Evolutionary conservation across 2,329 filamentous ascomycete species (phyloP), one percentile per base, ranked within the genome.

Genomic region (Fusarium siculi): DNA sequence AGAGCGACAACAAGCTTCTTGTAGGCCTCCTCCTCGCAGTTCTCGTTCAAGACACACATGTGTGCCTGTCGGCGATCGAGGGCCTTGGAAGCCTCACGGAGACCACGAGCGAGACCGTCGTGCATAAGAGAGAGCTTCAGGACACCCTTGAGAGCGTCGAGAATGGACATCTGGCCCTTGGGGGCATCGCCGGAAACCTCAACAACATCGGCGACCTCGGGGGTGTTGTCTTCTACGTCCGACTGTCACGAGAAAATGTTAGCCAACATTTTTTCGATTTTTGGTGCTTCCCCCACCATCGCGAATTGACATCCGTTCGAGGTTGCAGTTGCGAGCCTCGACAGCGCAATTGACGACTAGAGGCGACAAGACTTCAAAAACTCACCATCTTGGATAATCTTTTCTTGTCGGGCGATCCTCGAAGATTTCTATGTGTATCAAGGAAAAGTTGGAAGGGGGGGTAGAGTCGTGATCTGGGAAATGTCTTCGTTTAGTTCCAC

Each of bases 31-130:
- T 99, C 96, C 90, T 99, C 96, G 90, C 96, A 99, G 79, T 93
- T 93, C 92, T 99, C 96, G 92, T 99, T 99, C 82, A 99, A 92
- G 80, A 99, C 96, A 86, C 96, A 99, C 95, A 99, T 98, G 90
- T 99, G 96, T 71, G 96, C 96, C 89, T 99, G 94, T 84, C 96
- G 95, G 84, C 96, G 93, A 88, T 99, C 96, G 82, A 99, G 94
- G 76, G 96, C 96, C 91, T 99, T 99, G 89, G 93, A 95, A 77
- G 96, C 96, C 89, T 99, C 96, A 81, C 96, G 95, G 82, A 99
- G 94, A 88, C 96, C 96, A 81, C 96, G 95, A 84, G 96, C 96
- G 81, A 99, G 95, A 85, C 96, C 96, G 85, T 99, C 96, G 93
- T 99, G 96, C 93, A 98, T 98, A 81, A 99, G 93, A 76, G 96